These are phyloP conservation scores for Sphenostylis stenocarpa DNA, from an alignment of 306 rosid genomes.

Conservation along the genomic window DNA sequence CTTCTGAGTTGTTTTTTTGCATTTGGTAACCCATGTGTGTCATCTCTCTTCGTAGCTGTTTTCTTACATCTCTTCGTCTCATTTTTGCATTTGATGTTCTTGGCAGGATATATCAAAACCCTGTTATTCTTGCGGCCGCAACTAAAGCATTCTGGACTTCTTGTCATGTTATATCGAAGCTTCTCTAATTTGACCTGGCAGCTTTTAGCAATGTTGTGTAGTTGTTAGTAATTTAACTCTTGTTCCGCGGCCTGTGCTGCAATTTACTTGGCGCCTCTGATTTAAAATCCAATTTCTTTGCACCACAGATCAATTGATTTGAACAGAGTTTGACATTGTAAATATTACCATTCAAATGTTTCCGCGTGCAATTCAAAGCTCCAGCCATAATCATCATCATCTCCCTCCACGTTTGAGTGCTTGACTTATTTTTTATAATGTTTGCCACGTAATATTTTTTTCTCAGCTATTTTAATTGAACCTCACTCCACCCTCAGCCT, in stretches of 20 bases:
- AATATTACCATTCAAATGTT: conserved; percentile 1
- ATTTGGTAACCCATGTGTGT: not conserved
- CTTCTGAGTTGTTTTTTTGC: not conserved
- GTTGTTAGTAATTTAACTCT: not conserved
- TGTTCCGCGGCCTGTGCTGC: conserved; percentile 14
- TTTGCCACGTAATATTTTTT: not conserved
- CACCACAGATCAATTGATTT: conserved; percentile 18
- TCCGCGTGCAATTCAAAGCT: conserved; percentile 16
- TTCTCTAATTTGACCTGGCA: conserved; percentile 45
- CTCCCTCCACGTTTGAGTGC: not conserved
- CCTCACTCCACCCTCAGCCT: not conserved
- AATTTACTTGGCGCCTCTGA: conserved; percentile 20
- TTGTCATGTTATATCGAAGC: conserved; percentile 74
- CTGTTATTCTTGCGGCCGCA: conserved; percentile 62
- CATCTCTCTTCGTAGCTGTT: not conserved
- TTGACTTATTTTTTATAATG: not conserved
- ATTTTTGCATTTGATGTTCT: not conserved
- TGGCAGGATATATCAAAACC: conserved; percentile 88
- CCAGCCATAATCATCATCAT: not conserved
- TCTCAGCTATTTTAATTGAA: not conserved
- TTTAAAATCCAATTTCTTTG: conserved; percentile 19
- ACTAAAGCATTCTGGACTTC: conserved; percentile 82
- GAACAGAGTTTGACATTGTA: conserved; percentile 10
- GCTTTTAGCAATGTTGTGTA: conserved; percentile 8
- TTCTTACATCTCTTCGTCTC: no score